These are phyloP conservation scores for Euphrasia confusa DNA, from an alignment of 257 asterid genomes.

Conservation along the genomic window DNA sequence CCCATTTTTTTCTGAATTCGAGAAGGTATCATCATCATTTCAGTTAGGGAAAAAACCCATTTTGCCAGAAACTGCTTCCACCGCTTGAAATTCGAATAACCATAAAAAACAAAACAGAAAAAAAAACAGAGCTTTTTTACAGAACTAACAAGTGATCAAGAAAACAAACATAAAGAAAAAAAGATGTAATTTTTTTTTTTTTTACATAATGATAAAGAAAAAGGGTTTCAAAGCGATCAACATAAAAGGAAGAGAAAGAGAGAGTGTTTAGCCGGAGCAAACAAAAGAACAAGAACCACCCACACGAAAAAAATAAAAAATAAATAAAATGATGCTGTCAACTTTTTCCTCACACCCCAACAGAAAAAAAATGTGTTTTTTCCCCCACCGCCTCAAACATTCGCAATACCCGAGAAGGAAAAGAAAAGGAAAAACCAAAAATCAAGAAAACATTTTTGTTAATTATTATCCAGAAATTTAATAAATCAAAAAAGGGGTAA, in stretches of 20 bases:
- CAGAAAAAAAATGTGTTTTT: conserved; percentile 26
- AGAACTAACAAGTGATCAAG: background rate
- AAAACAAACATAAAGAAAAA: background rate
- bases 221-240: no score
- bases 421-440: background rate
- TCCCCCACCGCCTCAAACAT: conserved; percentile 57
- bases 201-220: no score
- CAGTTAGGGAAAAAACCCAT: conserved; percentile 21
- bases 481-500: no score
- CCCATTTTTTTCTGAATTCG: conserved; percentile 31
- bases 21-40: conserved; percentile 28
- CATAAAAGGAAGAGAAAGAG: conserved; percentile 1
- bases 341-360: conserved; percentile 30
- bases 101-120: conserved; percentile 27
- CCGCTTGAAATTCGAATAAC: conserved; percentile 11
- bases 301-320: background rate
- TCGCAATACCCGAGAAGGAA: conserved; percentile 20
- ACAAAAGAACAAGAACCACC: conserved; percentile 37
- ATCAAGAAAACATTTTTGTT: no score
- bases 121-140: conserved; percentile 11
- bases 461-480: background rate
- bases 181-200: no score
- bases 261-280: conserved; percentile 21
- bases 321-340: conserved; percentile 17
- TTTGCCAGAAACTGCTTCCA: conserved; percentile 3